Evolutionary conservation across 2,329 filamentous ascomycete species (phyloP).

Genomic region (Fusarium sp.): DNA sequence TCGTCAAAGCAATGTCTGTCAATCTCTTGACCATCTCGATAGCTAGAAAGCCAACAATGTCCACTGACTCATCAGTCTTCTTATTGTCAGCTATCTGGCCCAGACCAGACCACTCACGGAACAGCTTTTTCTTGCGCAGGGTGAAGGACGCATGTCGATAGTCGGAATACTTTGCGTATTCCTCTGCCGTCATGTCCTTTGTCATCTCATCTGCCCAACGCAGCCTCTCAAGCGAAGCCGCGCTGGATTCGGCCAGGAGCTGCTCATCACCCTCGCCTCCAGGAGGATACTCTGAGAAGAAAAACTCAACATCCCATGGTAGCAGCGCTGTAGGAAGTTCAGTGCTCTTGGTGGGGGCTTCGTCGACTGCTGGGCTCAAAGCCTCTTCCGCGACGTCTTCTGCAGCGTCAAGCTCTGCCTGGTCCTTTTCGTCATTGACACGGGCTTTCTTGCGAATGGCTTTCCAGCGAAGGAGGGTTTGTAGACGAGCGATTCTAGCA

Average conservation of each 20-base stretch:
- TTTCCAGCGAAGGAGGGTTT: conserved; percentile 96
- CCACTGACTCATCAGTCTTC: conserved; percentile 95
- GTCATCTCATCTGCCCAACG: conserved; percentile 96
- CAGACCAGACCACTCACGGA: conserved; percentile 96
- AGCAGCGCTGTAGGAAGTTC: conserved; percentile 92
- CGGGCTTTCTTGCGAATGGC: conserved; percentile 90
- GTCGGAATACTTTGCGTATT: conserved; percentile 98
- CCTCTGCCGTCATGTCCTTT: conserved; percentile 93
- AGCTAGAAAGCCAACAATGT: conserved; percentile 94
- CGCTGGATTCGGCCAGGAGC: conserved; percentile 82
- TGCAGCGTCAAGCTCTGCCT: conserved; percentile 88
- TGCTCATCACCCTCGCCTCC: conserved; percentile 60
- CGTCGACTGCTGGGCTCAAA: conserved; percentile 69
- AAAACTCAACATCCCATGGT: conserved; percentile 91
- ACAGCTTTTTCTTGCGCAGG: conserved; percentile 95
- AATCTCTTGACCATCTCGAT: conserved; percentile 98
- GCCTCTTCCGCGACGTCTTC: conserved; percentile 67
- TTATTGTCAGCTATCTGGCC: conserved; percentile 93
- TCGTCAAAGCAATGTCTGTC: conserved; percentile 91
- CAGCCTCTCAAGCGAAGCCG: conserved; percentile 86
- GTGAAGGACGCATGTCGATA: conserved; percentile 97
- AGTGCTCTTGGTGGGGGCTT: conserved; percentile 64
- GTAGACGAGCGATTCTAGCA: conserved; percentile 90
- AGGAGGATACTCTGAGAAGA: conserved; percentile 87
- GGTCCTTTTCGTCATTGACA: neutral